These are phyloP conservation scores for Gyromitra esculenta DNA, from an alignment of 2,329 filamentous ascomycete genomes.

Conservation along the genomic window DNA sequence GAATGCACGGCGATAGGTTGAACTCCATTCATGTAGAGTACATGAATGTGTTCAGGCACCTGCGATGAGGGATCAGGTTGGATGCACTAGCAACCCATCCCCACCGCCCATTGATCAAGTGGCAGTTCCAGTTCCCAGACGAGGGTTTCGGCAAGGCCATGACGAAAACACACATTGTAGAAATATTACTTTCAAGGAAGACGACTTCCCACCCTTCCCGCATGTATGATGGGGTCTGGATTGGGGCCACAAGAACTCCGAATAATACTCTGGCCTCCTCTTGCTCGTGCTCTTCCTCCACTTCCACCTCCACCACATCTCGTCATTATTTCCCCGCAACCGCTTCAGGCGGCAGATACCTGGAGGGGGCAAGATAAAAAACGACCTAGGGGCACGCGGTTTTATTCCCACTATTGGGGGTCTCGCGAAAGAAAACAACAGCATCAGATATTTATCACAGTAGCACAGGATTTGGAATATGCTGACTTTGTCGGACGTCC, in stretches of 20 bases:
- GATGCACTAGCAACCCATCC: slow-evolving; percentile 30
- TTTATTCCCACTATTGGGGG: slow-evolving; percentile 9
- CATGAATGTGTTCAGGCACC: slow-evolving; percentile 16
- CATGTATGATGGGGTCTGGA: slow-evolving; percentile 31
- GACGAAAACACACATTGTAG: slow-evolving; percentile 34
- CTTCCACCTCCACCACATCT: slow-evolving; percentile 6
- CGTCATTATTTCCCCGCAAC: slow-evolving; percentile 12
- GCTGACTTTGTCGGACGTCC: slow-evolving; percentile 21
- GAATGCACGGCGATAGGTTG: slow-evolving; percentile 18
- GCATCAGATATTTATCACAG: neutral
- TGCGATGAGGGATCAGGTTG: slow-evolving; percentile 42
- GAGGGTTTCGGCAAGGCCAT: slow-evolving; percentile 21
- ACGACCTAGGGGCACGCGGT: slow-evolving; percentile 8
- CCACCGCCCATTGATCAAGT: slow-evolving; percentile 23
- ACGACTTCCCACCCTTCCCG: slow-evolving; percentile 12
- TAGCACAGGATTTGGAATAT: slow-evolving; percentile 39
- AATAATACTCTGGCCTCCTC: slow-evolving; percentile 30
- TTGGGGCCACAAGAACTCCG: slow-evolving; percentile 26
- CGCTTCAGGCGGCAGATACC: slow-evolving; percentile 7
- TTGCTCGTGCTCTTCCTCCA: neutral
- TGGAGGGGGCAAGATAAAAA: neutral
- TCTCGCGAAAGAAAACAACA: neutral
- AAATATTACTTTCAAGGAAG: slow-evolving; percentile 29
- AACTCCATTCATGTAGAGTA: neutral
- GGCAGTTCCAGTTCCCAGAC: neutral